Percentiles rank a stretch among this genome's conserved stretches.
phyloP scores from a whole-genome alignment of 2,329 filamentous ascomycete genomes.

The Aspergillus sp. region DNA sequence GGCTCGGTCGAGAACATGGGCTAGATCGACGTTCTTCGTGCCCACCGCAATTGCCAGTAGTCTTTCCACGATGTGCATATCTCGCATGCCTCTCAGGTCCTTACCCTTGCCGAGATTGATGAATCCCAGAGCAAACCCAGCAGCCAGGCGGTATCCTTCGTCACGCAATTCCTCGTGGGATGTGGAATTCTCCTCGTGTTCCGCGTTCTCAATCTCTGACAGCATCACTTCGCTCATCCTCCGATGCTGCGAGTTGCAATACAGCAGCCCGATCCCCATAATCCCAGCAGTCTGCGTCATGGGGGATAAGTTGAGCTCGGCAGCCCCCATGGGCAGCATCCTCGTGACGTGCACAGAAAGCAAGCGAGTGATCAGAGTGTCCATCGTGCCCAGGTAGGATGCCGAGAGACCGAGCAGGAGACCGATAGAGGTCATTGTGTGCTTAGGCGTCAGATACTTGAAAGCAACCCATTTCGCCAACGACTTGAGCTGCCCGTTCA shows the following conservation, averaged over 20 bases:
- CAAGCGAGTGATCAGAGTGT: slow-evolving; percentile 83
- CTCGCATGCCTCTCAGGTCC: slow-evolving; percentile 78
- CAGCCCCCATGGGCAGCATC: slow-evolving; percentile 84
- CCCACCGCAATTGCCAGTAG: slow-evolving; percentile 76
- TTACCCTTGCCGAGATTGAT: slow-evolving; percentile 91
- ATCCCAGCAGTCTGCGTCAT: slow-evolving; percentile 92
- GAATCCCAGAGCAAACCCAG: slow-evolving; percentile 84
- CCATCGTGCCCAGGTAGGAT: slow-evolving; percentile 94
- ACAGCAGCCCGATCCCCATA: slow-evolving; percentile 91
- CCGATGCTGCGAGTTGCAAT: slow-evolving; percentile 90
- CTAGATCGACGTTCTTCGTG: slow-evolving; percentile 80
- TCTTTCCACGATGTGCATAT: slow-evolving; percentile 87
- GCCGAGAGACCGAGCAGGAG: slow-evolving; percentile 85
- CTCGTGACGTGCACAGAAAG: slow-evolving; percentile 92
- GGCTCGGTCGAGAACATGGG: slow-evolving; percentile 86
- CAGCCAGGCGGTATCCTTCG: slow-evolving; percentile 91
- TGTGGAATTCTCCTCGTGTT: slow-evolving; percentile 60
- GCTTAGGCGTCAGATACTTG: slow-evolving; percentile 97
- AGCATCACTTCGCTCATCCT: slow-evolving; percentile 99
- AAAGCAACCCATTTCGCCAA: slow-evolving; percentile 98
- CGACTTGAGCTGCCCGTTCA: slow-evolving; percentile 89
- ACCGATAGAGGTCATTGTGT: slow-evolving; percentile 97
- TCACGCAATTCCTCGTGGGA: slow-evolving; percentile 72
- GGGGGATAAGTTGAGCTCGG: slow-evolving; percentile 86
- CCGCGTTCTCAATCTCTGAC: slow-evolving; percentile 85